These are phyloP conservation scores for Cardamine chenopodiifolia DNA, from an alignment of 345 rosid species.

Conservation along the genomic window DNA sequence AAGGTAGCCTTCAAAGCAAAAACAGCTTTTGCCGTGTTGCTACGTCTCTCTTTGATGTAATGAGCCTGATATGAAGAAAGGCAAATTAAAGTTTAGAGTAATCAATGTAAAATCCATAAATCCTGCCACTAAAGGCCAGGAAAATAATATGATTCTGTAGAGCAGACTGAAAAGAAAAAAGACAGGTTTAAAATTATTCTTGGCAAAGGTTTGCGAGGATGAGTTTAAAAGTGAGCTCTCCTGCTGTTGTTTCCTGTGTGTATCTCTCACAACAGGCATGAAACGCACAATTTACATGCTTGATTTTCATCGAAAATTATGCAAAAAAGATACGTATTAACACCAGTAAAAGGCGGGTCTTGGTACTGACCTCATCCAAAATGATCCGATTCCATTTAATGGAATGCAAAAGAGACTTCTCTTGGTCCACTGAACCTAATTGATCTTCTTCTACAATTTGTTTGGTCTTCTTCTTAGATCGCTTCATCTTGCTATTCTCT, in stretches of 20 bases:
- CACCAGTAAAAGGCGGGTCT: not conserved
- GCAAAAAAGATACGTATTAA: not conserved
- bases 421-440: slow-evolving; percentile 36
- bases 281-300: not conserved
- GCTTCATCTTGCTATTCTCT: slow-evolving; percentile 40
- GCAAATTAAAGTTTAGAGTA: not conserved
- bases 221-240: not conserved
- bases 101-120: slow-evolving; percentile 19
- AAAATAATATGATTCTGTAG: no score
- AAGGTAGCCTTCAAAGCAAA: slow-evolving; percentile 77
- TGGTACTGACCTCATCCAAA: slow-evolving; percentile 79
- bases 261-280: slow-evolving; percentile 1
- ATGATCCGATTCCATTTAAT: slow-evolving; percentile 85
- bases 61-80: slow-evolving; percentile 62
- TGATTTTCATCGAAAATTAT: not conserved
- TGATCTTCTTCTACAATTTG: slow-evolving; percentile 30
- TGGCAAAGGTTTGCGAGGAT: not conserved
- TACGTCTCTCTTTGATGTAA: slow-evolving; percentile 83
- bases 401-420: slow-evolving; percentile 71
- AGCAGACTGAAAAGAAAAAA: no score
- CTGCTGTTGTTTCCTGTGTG: not conserved
- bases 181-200: not conserved
- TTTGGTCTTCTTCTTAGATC: slow-evolving; percentile 38
- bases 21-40: slow-evolving; percentile 91
- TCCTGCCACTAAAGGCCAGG: not conserved